Base-by-base conservation (phyloP, 495 filamentous ascomycete genomes). In the Daldinia bambusicola region DNA sequence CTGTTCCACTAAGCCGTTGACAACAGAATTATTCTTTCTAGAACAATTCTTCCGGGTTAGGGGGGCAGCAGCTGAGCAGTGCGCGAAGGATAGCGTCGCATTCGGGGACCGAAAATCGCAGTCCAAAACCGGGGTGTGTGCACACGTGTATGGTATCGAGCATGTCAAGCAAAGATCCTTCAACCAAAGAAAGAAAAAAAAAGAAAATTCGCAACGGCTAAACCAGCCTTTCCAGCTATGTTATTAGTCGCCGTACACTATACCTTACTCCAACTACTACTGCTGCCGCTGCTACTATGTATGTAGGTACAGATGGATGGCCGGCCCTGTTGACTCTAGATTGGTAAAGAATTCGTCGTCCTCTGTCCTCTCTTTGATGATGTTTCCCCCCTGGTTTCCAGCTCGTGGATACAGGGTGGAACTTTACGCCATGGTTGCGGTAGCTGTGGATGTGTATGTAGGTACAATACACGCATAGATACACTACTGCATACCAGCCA, bases 391-490 rank as follows among this genome's bases (percentile, higher is more conserved):
- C 50, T 60, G 63, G 55, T 61, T 68, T 64, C 61, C 69, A 72
- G 69, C 69, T 72, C 61, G 64, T 68, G 60, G 55, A 61, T 48
- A 40, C 61, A 63, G 60, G 58, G 69, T 55, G 53, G 37, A 6
- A 6, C 34, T 36, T 36, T 0, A 10, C 16, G 30, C 12, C 7
- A 22, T 55, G 22, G 37, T 53, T 55, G 36, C 59, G 43, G 43
- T 48, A 48, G 18, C 43, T 48, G 43, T 48, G 43, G 43, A 48
- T 48, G 16, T 48, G 26, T 8, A 52, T 55, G 59, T 63, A 66
- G 63, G 58, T 63, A 67, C 63, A 66, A 57, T 56, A 61, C 61
- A 8, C 16, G 13, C 26, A 52, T 37, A 55, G 10, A 9, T 51
- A n/a, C n/a, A n/a, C n/a, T n/a, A n/a, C n/a, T n/a, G n/a, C n/a